Evolutionary conservation across 257 asterid species (phyloP), one percentile per base, ranked within the genome.

Genomic region (Agastache rugosa): DNA sequence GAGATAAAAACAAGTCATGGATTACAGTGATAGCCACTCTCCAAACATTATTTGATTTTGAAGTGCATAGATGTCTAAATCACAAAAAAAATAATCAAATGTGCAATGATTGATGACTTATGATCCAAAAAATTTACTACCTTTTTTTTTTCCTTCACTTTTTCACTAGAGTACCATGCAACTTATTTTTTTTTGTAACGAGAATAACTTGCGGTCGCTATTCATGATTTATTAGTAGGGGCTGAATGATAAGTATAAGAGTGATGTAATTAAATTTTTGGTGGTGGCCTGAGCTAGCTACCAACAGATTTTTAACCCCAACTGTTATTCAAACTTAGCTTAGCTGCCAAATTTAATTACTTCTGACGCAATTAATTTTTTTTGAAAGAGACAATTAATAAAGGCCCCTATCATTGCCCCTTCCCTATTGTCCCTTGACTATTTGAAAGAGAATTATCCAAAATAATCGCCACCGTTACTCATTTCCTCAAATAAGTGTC

Each of bases 1-100:
- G 79, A 67, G 79, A 75, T 67, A 6, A 56, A 29, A 42, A 67
- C 61, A 54, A 27, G 73, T 42, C 56, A 17, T 35, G 37, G 20
- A 48, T 48, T 42, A 59, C 75, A 72, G 50, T 61, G 63, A 62
- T 41, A 20, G 29, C 56, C 78, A 75, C 48, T 56, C 51, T 10
- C 39, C 50, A 42, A 48, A 56, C 34, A 61, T 45, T 67, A 44
- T 45, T 55, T 75, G 37, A 35, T 17, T 66, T 25, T 64, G 55
- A 37, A 19, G 34, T 44, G 19, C 63, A 45, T 10, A 31, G 55
- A 58, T 75, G 74, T 45, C 74, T 45, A 35, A 67, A 56, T 67
- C 67, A 25, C 53, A 0, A 42, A 15, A 56, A 11, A 31, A 34
- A 19, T 19, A 58, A 75, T 67, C 79, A 67, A 75, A 67, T 31